A percentile compares a stretch with the other conserved stretches of the same genome.
Conservation (phyloP, 2,329 filamentous ascomycete genomes). For the Fusarium lateritium region DNA sequence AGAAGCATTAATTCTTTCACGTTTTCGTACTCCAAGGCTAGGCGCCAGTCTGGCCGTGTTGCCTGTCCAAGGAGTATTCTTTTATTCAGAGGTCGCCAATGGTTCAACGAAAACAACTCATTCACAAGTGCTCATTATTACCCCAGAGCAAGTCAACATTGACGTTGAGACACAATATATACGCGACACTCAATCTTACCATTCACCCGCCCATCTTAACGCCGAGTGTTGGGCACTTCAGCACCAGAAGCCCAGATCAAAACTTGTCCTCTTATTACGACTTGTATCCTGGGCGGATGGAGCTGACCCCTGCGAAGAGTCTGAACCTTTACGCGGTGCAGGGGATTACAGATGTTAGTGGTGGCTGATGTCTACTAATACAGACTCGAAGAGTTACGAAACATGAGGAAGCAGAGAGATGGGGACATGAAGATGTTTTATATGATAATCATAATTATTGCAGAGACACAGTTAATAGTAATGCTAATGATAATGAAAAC, state of each 20-base stretch:
- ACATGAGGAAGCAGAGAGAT: conserved; percentile 6
- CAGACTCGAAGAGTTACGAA: conserved; percentile 38
- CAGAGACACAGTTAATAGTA: conserved; percentile 35
- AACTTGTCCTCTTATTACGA: background rate
- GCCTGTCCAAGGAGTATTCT: background rate
- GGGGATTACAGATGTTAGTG: conserved; percentile 43
- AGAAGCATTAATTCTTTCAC: conserved; percentile 25
- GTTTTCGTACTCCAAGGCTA: conserved; percentile 37
- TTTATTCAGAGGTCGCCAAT: background rate
- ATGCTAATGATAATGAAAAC: conserved; percentile 34
- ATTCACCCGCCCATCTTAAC: conserved; percentile 47
- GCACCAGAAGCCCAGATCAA: conserved; percentile 25
- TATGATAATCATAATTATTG: conserved; percentile 32
- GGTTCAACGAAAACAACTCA: no score
- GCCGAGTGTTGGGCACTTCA: conserved; percentile 48
- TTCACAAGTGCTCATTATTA: background rate
- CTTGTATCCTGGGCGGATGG: conserved; percentile 30
- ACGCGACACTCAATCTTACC: conserved; percentile 18
- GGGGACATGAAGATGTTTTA: conserved; percentile 23
- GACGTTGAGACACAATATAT: conserved; percentile 16
- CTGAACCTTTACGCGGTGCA: conserved; percentile 50
- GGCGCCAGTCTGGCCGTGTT: conserved; percentile 12
- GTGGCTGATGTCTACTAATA: conserved; percentile 42
- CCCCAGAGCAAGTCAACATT: background rate
- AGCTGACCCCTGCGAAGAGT: conserved; percentile 44